Evolutionary conservation across 2,329 filamentous ascomycete species (phyloP).

Genomic region (Emergomyces pasteurianus): DNA sequence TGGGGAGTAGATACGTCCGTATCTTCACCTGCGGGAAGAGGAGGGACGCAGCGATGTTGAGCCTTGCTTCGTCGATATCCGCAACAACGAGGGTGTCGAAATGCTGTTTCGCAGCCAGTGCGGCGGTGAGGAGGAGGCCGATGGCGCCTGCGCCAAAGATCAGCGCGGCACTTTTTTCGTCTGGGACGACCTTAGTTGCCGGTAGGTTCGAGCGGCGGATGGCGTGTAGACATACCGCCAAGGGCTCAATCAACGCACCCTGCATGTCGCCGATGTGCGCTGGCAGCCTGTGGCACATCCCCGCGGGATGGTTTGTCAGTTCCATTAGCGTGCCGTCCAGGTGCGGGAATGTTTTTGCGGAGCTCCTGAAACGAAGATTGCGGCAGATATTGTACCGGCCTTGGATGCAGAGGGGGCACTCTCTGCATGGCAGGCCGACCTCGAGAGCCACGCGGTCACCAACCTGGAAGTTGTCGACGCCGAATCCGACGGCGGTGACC

Average conservation of each 20-base stretch:
- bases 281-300: conserved; percentile 48
- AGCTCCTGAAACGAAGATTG: conserved; percentile 45
- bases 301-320: conserved; percentile 48
- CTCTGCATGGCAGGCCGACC: conserved; percentile 73
- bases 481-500: conserved; percentile 54
- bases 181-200: too few species aligned
- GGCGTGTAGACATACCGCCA: conserved; percentile 50
- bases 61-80: conserved; percentile 46
- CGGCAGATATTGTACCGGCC: conserved; percentile 53
- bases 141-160: conserved; percentile 52
- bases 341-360: conserved; percentile 49
- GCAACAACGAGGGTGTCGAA: conserved; percentile 47
- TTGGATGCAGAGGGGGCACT: conserved; percentile 42
- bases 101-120: conserved; percentile 42
- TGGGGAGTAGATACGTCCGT: conserved; percentile 20
- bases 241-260: conserved; percentile 48
- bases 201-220: conserved; percentile 43
- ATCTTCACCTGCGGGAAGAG: conserved; percentile 25
- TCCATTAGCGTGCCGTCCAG: conserved; percentile 54
- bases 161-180: conserved; percentile 42
- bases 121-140: conserved; percentile 46
- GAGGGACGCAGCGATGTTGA: conserved; percentile 41
- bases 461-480: conserved; percentile 38
- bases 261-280: conserved; percentile 41
- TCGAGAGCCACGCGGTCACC: conserved; percentile 89